Percentiles rank a stretch among this genome's conserved stretches.
phyloP scores from a whole-genome alignment of 345 rosid genomes.

The Capsella bursapastoris region DNA sequence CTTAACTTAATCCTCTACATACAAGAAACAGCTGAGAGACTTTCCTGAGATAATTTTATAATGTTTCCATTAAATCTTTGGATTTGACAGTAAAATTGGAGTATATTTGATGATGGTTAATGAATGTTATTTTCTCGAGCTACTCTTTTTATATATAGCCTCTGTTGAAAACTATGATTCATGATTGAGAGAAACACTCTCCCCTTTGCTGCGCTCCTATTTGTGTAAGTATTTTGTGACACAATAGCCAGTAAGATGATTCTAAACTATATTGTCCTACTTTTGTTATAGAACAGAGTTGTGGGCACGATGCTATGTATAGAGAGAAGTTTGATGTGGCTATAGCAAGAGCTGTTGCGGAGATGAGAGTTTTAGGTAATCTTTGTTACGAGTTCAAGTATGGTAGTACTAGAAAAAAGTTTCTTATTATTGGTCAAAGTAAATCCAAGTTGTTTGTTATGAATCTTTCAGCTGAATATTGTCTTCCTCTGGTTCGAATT shows the following conservation, averaged over 20 bases:
- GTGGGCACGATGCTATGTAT: constrained; percentile 60
- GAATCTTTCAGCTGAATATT: constrained; percentile 78
- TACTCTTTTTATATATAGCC: neutral
- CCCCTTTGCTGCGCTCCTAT: neutral
- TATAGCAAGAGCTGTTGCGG: constrained; percentile 96
- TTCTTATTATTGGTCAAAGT: constrained; percentile 21
- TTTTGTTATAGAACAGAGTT: constrained; percentile 64
- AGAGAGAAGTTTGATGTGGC: constrained; percentile 92
- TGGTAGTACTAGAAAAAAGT: constrained; percentile 5
- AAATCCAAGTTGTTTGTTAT: constrained; percentile 24
- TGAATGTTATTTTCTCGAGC: neutral
- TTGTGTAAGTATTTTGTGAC: neutral
- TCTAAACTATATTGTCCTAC: constrained; percentile 12
- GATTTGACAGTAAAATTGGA: neutral
- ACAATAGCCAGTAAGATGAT: constrained; percentile 8
- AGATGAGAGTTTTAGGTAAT: constrained; percentile 87
- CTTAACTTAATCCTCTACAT: neutral
- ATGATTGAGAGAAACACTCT: neutral
- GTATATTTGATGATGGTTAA: neutral
- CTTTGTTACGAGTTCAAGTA: constrained; percentile 1
- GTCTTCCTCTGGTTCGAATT: constrained; percentile 90
- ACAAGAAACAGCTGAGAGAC: neutral
- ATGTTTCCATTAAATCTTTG: neutral
- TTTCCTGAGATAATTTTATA: neutral
- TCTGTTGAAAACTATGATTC: constrained; percentile 10